These are phyloP conservation scores for Fagus crenata DNA, from an alignment of 306 rosid genomes.

Conservation along the genomic window DNA sequence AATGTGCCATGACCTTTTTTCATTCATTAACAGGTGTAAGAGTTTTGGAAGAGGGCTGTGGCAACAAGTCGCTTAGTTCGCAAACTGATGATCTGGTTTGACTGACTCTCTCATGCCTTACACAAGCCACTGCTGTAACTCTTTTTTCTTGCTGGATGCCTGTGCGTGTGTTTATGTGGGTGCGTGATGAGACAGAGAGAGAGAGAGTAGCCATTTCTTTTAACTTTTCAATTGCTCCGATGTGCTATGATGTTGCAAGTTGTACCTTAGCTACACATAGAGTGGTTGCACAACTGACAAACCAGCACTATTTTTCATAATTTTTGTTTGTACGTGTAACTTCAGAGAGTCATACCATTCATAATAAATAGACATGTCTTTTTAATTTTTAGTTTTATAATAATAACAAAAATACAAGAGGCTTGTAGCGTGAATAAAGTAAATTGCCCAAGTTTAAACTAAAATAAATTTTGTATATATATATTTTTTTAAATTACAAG, in stretches of 20 bases:
- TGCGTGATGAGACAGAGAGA: background rate
- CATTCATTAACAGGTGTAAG: too few relatives aligned
- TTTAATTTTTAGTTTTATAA: too few relatives aligned
- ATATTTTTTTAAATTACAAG: too few relatives aligned
- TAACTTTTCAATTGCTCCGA: background rate
- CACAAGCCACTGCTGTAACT: background rate
- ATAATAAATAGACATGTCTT: too few relatives aligned
- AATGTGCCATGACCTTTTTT: too few relatives aligned
- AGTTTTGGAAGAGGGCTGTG: background rate
- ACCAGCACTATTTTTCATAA: slow-evolving; percentile 1
- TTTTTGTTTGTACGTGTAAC: slow-evolving; percentile 1
- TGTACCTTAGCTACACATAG: background rate
- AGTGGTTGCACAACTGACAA: background rate
- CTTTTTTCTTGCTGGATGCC: background rate
- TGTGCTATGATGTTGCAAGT: background rate
- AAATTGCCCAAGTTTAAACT: too few relatives aligned
- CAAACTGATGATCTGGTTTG: background rate
- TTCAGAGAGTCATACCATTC: background rate
- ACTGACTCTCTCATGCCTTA: too few relatives aligned
- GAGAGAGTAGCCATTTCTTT: background rate
- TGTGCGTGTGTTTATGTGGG: background rate
- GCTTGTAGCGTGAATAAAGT: too few relatives aligned
- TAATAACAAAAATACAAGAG: too few relatives aligned
- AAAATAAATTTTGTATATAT: too few relatives aligned
- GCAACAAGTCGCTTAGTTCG: background rate